Evolutionary conservation across 1,284 basidiomycete genomes (phyloP).

Genomic region (Takashimella koratensis): DNA sequence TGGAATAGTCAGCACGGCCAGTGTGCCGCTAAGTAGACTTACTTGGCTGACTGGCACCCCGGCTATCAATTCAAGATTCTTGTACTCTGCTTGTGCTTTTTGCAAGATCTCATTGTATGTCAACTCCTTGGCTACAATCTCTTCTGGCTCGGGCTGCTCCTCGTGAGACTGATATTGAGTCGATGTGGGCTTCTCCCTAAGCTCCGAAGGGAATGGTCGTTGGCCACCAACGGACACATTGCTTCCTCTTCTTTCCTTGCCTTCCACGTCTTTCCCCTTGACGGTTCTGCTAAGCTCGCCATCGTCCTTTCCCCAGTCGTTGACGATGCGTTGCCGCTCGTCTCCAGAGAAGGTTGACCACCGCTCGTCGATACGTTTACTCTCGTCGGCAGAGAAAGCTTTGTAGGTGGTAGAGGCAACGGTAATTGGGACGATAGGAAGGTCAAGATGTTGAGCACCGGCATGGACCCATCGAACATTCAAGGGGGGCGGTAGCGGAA

Average conservation of each 20-base stretch:
- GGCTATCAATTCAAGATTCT: constrained; percentile 36
- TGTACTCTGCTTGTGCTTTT: constrained; percentile 30
- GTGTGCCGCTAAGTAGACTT: constrained; percentile 7
- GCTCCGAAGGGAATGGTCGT: not conserved
- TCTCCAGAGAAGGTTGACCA: constrained; percentile 51
- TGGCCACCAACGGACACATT: not conserved
- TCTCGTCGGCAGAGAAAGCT: constrained; percentile 53
- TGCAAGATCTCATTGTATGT: constrained; percentile 34
- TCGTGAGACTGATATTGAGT: constrained; percentile 16
- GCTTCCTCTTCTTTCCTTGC: constrained; percentile 4
- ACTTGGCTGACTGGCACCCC: constrained; percentile 49
- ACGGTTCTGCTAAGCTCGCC: constrained; percentile 22
- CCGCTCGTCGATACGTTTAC: constrained; percentile 42
- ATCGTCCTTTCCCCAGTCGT: constrained; percentile 28
- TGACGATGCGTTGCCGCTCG: constrained; percentile 13
- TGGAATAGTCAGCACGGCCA: constrained; percentile 16
- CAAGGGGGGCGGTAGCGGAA: constrained; percentile 16
- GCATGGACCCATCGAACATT: constrained; percentile 49
- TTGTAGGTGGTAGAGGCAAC: constrained; percentile 52
- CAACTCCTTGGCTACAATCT: constrained; percentile 15
- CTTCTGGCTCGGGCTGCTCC: constrained; percentile 18
- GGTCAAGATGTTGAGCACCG: constrained; percentile 46
- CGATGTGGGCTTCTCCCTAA: not conserved
- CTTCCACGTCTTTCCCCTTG: not conserved
- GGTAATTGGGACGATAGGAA: constrained; percentile 44